A percentile compares a stretch with the other conserved stretches of the same genome.
Evolutionary conservation across 805 yeast genomes (phyloP).

Genomic region (Tetrapisispora fleetii): DNA sequence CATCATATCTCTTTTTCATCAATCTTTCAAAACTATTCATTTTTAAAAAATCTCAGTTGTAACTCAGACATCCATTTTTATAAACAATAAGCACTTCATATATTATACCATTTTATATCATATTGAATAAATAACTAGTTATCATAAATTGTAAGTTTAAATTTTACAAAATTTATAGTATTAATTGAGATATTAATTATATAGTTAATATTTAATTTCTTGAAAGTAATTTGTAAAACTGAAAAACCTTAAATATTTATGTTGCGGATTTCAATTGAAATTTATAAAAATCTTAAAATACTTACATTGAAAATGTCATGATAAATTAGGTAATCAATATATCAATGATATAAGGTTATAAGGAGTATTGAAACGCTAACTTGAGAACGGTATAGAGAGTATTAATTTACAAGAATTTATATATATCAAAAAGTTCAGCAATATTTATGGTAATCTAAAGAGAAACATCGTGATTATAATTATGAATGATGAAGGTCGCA

Average conservation of each 20-base stretch:
- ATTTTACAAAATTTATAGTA: neutral
- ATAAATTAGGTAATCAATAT: too few relatives aligned
- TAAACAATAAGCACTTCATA: neutral
- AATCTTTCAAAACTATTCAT: neutral
- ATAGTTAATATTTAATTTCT: too few relatives aligned
- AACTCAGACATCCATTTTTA: conserved; percentile 1
- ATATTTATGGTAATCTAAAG: too few relatives aligned
- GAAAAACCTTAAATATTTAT: too few relatives aligned
- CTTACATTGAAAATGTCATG: too few relatives aligned
- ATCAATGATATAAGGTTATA: too few relatives aligned
- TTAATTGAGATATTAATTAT: neutral
- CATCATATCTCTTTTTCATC: neutral
- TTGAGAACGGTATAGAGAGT: too few relatives aligned
- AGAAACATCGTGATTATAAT: neutral
- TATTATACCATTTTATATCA: conserved; percentile 1
- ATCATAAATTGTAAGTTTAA: conserved; percentile 1
- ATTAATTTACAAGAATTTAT: neutral
- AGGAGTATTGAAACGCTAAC: too few relatives aligned
- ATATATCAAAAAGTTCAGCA: too few relatives aligned
- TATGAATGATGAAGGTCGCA: neutral
- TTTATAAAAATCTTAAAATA: too few relatives aligned
- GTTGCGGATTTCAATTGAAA: too few relatives aligned
- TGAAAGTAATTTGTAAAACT: too few relatives aligned
- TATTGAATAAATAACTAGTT: conserved; percentile 1
- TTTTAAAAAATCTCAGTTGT: neutral